Percentiles rank a stretch among this genome's conserved stretches.
phyloP scores from a whole-genome alignment of 345 rosid genomes.

The Hibiscus tridactylites region DNA sequence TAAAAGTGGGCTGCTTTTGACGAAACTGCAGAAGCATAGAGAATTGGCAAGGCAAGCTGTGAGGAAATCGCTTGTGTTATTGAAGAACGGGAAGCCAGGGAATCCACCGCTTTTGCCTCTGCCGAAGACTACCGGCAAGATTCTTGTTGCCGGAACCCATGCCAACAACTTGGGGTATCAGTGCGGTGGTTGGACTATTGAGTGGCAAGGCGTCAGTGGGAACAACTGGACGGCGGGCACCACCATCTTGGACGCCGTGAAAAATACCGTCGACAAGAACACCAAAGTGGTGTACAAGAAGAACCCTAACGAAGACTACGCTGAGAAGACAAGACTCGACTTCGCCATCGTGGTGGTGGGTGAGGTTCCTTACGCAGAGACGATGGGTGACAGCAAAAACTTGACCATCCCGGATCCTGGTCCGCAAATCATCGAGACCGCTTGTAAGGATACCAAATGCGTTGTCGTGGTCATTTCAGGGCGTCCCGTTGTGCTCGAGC shows the following conservation, averaged over 20 bases:
- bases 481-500: slow-evolving; percentile 55
- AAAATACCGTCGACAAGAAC: slow-evolving; percentile 38
- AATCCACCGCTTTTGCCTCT: slow-evolving; percentile 45
- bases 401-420: slow-evolving; percentile 45
- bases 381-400: slow-evolving; percentile 45
- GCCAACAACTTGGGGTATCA: slow-evolving; percentile 53
- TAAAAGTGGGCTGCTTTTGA: background rate
- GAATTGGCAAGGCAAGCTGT: slow-evolving; percentile 68
- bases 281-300: slow-evolving; percentile 45
- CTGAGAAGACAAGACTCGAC: slow-evolving; percentile 31
- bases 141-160: slow-evolving; percentile 51
- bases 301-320: slow-evolving; percentile 28
- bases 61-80: slow-evolving; percentile 54
- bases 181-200: slow-evolving; percentile 66
- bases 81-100: slow-evolving; percentile 41
- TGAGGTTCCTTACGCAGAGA: slow-evolving; percentile 61
- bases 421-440: slow-evolving; percentile 35
- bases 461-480: slow-evolving; percentile 59
- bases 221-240: slow-evolving; percentile 38
- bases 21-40: slow-evolving; percentile 40
- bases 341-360: slow-evolving; percentile 55
- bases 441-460: slow-evolving; percentile 43
- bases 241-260: slow-evolving; percentile 56
- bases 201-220: slow-evolving; percentile 52
- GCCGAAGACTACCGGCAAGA: slow-evolving; percentile 34